A percentile compares a stretch with the other conserved stretches of the same genome.
phyloP scores from a whole-genome alignment of 1,284 basidiomycete species.

The Blastosporella zonata region DNA sequence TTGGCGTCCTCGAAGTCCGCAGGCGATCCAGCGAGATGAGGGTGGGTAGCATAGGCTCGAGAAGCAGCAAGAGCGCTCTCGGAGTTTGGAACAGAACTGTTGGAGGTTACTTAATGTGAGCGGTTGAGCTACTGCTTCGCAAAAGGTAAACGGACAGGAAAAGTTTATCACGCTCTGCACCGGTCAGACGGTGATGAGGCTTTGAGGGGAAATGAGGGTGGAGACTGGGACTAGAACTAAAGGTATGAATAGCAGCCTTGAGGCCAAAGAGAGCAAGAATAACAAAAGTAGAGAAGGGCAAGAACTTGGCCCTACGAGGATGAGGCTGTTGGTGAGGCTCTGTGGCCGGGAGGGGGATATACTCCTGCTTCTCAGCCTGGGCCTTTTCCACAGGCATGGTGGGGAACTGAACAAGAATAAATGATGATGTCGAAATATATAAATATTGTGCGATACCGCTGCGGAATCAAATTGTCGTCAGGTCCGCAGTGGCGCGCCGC shows the following conservation, averaged over 20 bases:
- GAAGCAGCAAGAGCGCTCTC: slow-evolving; percentile 56
- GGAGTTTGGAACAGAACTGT: slow-evolving; percentile 50
- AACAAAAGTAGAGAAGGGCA: slow-evolving; percentile 10
- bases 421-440: background rate
- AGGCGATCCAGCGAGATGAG: slow-evolving; percentile 69
- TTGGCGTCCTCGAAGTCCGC: slow-evolving; percentile 67
- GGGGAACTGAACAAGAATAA: background rate
- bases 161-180: slow-evolving; percentile 18
- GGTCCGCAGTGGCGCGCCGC: background rate
- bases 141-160: slow-evolving; percentile 19
- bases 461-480: background rate
- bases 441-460: background rate
- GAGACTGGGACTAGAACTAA: background rate
- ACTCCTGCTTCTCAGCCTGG: slow-evolving; percentile 11
- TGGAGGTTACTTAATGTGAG: background rate
- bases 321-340: background rate
- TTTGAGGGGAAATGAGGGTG: background rate
- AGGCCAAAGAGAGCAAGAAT: slow-evolving; percentile 14
- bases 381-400: slow-evolving; percentile 16
- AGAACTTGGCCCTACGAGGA: slow-evolving; percentile 6
- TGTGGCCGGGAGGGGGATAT: slow-evolving; percentile 14
- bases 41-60: slow-evolving; percentile 59
- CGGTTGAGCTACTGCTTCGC: background rate
- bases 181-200: slow-evolving; percentile 9
- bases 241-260: slow-evolving; percentile 7